phyloP scores from a whole-genome alignment of 441 rosid species.

The Erysimum cheiri region DNA sequence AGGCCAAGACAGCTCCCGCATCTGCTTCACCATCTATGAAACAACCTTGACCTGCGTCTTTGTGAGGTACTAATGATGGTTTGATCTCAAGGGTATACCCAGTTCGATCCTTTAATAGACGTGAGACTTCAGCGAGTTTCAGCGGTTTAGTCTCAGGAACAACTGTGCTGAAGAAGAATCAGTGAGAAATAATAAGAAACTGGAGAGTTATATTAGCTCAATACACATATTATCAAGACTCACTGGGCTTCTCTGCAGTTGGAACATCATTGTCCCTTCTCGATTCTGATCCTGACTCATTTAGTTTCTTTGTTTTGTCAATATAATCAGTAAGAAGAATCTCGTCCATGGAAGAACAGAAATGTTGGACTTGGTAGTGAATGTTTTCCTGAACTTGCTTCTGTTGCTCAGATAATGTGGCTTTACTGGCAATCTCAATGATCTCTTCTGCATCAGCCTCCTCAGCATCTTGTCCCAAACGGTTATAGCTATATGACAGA shows the following conservation, averaged over 20 bases:
- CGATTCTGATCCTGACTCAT: slow-evolving; percentile 44
- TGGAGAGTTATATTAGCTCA: neutral
- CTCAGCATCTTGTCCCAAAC: slow-evolving; percentile 71
- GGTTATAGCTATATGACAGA: slow-evolving; percentile 62
- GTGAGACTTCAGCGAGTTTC: slow-evolving; percentile 59
- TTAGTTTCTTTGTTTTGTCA: slow-evolving; percentile 29
- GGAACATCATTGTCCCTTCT: slow-evolving; percentile 38
- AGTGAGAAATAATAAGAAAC: slow-evolving; percentile 42
- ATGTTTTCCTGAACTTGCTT: slow-evolving; percentile 83
- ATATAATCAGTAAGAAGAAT: slow-evolving; percentile 56
- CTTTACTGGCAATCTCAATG: slow-evolving; percentile 77
- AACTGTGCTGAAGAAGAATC: slow-evolving; percentile 74
- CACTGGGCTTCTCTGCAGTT: slow-evolving; percentile 51
- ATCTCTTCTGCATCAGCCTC: slow-evolving; percentile 86
- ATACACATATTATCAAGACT: slow-evolving; percentile 35
- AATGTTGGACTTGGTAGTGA: slow-evolving; percentile 61
- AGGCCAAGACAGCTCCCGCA: slow-evolving; percentile 74
- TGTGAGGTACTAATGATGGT: slow-evolving; percentile 72
- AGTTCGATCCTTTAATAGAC: slow-evolving; percentile 59
- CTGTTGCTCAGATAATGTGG: slow-evolving; percentile 74
- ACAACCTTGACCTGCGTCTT: slow-evolving; percentile 79
- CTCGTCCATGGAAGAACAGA: slow-evolving; percentile 66
- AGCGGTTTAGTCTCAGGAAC: slow-evolving; percentile 71
- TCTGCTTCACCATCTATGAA: slow-evolving; percentile 78
- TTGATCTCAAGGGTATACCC: slow-evolving; percentile 70